Evolutionary conservation across 129 eudicot species (phyloP).

Genomic region (Flaveria linearis): DNA sequence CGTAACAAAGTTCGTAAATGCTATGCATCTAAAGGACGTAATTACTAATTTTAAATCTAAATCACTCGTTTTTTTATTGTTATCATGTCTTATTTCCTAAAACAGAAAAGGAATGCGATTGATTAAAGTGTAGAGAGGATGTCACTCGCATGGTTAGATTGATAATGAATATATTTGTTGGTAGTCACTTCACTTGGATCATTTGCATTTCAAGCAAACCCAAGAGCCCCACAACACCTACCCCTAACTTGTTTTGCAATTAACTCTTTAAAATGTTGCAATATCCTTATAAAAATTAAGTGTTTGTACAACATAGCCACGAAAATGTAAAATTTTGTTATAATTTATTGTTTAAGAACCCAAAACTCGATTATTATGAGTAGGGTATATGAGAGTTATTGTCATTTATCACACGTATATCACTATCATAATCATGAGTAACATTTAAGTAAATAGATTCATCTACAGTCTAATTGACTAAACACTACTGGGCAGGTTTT

Average conservation of each 20-base stretch:
- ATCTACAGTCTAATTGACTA: not conserved
- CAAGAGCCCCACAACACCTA: constrained; percentile 36
- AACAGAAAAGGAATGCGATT: constrained; percentile 26
- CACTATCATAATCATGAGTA: constrained; percentile 8
- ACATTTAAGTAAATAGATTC: constrained; percentile 14
- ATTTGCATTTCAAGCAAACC: constrained; percentile 35
- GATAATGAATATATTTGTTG: constrained; percentile 24
- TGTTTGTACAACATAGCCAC: not conserved
- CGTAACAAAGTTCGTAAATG: too few species aligned
- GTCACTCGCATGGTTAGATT: constrained; percentile 35
- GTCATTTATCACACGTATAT: not conserved
- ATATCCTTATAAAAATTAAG: not conserved
- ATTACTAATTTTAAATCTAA: too few species aligned
- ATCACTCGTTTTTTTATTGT: not conserved
- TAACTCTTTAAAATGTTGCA: constrained; percentile 18
- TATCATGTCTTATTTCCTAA: constrained; percentile 32
- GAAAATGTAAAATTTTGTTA: constrained; percentile 9
- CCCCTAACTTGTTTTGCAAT: constrained; percentile 37
- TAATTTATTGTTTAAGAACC: not conserved
- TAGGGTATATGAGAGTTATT: constrained; percentile 4
- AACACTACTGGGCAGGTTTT: not conserved
- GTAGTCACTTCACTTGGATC: constrained; percentile 24
- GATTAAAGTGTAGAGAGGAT: constrained; percentile 17
- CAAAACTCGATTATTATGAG: not conserved
- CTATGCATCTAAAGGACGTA: too few species aligned